These are phyloP conservation scores for Leishmania lainsoni DNA, from an alignment of 208 protist genomes.

Conservation along the genomic window DNA sequence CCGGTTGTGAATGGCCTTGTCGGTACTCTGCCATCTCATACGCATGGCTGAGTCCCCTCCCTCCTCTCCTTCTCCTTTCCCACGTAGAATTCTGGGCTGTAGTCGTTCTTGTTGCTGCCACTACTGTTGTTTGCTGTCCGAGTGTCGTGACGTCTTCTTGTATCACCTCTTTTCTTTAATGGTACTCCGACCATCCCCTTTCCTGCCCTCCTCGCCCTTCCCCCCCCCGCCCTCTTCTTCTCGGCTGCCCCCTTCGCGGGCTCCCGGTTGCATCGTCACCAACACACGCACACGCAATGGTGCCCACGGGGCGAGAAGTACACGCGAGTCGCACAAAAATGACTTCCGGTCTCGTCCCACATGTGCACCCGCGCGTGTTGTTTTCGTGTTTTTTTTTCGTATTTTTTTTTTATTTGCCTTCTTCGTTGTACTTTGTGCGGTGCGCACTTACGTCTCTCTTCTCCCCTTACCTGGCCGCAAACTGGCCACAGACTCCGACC, in stretches of 20 bases:
- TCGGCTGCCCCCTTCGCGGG: too few relatives aligned
- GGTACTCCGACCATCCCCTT: neutral
- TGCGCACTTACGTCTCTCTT: neutral
- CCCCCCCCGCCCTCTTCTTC: neutral
- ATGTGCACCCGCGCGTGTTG: too few relatives aligned
- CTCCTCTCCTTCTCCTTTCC: neutral
- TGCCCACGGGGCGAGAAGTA: too few relatives aligned
- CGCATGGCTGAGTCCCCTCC: neutral
- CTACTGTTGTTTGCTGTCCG: neutral
- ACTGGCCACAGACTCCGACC: neutral
- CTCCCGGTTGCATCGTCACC: too few relatives aligned
- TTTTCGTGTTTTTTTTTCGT: too few relatives aligned
- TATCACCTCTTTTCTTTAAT: neutral
- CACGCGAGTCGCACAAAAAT: too few relatives aligned
- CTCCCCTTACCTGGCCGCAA: neutral
- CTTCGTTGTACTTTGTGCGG: neutral
- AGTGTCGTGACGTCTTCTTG: neutral
- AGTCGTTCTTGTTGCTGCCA: neutral
- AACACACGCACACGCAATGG: too few relatives aligned
- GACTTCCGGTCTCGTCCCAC: too few relatives aligned
- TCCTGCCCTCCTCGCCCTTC: neutral
- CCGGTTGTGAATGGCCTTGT: neutral
- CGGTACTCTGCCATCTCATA: neutral
- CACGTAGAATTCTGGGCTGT: neutral
- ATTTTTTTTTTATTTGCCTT: neutral